Evolutionary conservation across 2,329 filamentous ascomycete species (phyloP), one percentile per base, ranked within the genome.

Genomic region (Sporothrix protearum): DNA sequence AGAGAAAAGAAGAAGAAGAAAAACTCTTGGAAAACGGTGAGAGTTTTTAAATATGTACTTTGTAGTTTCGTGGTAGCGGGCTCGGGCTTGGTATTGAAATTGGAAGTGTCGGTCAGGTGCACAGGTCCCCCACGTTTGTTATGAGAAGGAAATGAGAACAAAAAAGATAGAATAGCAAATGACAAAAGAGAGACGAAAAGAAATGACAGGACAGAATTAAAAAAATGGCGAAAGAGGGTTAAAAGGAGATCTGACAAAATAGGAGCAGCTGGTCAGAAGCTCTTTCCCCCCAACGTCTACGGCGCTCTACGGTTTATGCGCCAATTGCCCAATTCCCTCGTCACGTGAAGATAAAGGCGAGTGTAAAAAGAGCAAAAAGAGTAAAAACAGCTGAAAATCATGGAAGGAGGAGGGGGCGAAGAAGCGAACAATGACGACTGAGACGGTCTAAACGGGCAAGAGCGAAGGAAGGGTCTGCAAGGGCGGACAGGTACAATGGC

Each of bases 41-140:
- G 39, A n/a, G 39, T 30, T 49, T 49, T 66, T 30, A 47, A 28
- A n/a, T 66, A n/a, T 49, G 25, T 49, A 16, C 7, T 66, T n/a
- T 49, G 25, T 49, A 16, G 14, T 66, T n/a, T 66, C 16, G 25
- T 28, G 9, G 16, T n/a, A 47, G 42, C 12, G 25, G 59, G 39
- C 39, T 28, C 7, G 22, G 59, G 22, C 39, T 28, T 42, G 59
- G 36, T n/a, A n/a, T n/a, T n/a, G n/a, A n/a, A n/a, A 28, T 64
- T 64, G 59, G 59, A 36, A 64, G 33, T 66, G 42, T 49, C 45
- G 63, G 63, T 66, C 63, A 66, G 63, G 45, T 66, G 63, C 42
- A 49, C 63, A 66, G 61, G n/a, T 22, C 39, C 39, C 63, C 63
- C 63, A 66, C 63, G 63, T 30, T 49, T 30, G 19, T 28, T 47